Base-by-base conservation (phyloP, 2,329 filamentous ascomycete species). In the Fusarium bulbicola region DNA sequence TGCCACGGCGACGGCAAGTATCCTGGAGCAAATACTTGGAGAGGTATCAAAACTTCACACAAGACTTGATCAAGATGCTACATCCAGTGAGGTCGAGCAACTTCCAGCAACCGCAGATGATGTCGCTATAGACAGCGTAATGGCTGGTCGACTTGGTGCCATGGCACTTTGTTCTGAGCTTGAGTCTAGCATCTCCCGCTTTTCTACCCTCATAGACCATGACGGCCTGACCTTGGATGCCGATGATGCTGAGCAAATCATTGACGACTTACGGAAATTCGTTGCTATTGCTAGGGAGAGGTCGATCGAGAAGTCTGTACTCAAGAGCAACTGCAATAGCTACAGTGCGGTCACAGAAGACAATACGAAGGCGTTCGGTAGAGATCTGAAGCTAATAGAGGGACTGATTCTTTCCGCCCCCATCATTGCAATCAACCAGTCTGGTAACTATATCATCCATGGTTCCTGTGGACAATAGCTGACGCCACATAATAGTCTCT, bases 171-270 rank as follows among this genome's bases (percentile, higher is more conserved):
- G 68, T 16, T 69, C 58, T 4, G 70, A 72, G 4, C 54, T 73
- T 2, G 68, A 73, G 34, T 42, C 63, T 20, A 73, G 70, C 21
- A 72, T 73, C 7, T 62, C 42, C 6, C 64, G 70, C 0, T 16
- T 73, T 1, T 69, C 65, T 4, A 59, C 36, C 1, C 70, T 73
- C 2, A 54, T 66, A 14, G 16, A 63, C 16, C 42, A 46, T 6
- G 65, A 69, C 13, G 68, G 57, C 21, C 47, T 57, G 14, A 60
- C 56, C 1, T 34, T 73, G 2, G 70, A 72, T 3, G 64, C 70
- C 4, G 68, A 73, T 1, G 68, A 72, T 34, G 70, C 70, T 1
- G 65, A 72, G 14, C 68, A 72, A 15, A 73, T 73, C 16, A 54
- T 73, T 15, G 68, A 73, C 12, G 68, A 73, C n/a, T 11, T 73